phyloP scores from a whole-genome alignment of 2,329 filamentous ascomycete genomes.

The Parastagonospora nodorum region DNA sequence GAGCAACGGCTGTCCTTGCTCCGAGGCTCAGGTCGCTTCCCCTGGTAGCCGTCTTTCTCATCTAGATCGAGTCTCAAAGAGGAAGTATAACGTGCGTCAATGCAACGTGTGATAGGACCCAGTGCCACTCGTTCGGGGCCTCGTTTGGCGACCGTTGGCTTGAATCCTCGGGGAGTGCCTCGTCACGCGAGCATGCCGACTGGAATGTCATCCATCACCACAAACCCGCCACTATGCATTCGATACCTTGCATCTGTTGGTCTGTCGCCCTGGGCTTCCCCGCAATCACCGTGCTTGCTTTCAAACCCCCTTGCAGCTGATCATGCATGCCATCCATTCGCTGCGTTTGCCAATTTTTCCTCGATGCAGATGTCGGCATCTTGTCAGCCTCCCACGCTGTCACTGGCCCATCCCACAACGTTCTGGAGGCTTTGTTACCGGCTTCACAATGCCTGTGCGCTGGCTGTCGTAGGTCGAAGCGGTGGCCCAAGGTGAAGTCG shows the following conservation, averaged over 20 bases:
- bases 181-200: conserved; percentile 28
- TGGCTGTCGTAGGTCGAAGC: conserved; percentile 33
- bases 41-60: conserved; percentile 22
- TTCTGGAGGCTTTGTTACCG: conserved; percentile 26
- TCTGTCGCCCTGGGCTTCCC: conserved; percentile 39
- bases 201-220: conserved; percentile 30
- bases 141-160: conserved; percentile 15
- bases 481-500: conserved; percentile 29
- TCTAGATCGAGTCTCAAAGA: conserved; percentile 13
- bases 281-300: conserved; percentile 42
- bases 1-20: conserved; percentile 14
- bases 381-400: conserved; percentile 36
- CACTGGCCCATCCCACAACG: conserved; percentile 26
- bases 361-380: conserved; percentile 25
- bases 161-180: conserved; percentile 8
- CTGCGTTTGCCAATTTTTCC: conserved; percentile 36
- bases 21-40: conserved; percentile 3
- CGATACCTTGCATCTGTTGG: conserved; percentile 11
- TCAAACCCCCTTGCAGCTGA: conserved; percentile 46
- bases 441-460: conserved; percentile 36
- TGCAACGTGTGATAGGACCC: conserved; percentile 12
- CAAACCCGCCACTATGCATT: conserved; percentile 26
- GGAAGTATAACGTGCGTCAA: conserved; percentile 18
- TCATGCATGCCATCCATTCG: conserved; percentile 44
- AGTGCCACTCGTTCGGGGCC: conserved; percentile 18